A percentile compares a stretch with the other conserved stretches of the same genome.
Evolutionary conservation across 257 asterid genomes (phyloP).

Genomic region (Galeopsis tetrahit): DNA sequence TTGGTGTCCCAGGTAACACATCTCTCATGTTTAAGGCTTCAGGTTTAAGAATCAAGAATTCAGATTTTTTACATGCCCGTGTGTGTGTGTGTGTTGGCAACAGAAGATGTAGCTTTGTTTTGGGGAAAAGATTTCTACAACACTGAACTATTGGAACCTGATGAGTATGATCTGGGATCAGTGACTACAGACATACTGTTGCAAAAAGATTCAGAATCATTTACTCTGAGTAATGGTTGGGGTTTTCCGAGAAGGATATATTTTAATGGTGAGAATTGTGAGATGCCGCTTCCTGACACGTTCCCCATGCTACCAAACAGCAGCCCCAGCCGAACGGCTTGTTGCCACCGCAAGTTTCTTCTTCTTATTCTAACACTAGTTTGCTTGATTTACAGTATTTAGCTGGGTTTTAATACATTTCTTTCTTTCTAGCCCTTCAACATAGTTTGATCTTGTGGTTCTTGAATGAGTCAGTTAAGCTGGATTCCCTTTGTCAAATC

Average conservation of each 20-base stretch:
- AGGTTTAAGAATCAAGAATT: background rate
- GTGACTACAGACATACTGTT: constrained; percentile 67
- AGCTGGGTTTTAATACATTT: constrained; percentile 13
- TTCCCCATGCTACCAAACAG: constrained; percentile 70
- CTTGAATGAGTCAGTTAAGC: background rate
- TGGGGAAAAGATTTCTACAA: constrained; percentile 67
- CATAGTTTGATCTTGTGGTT: background rate
- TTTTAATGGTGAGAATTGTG: constrained; percentile 72
- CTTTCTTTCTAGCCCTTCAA: background rate
- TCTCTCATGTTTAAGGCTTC: background rate
- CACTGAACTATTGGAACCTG: constrained; percentile 46
- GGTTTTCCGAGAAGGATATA: constrained; percentile 70
- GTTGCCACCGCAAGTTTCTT: background rate
- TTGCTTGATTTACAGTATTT: background rate
- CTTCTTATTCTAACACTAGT: constrained; percentile 26
- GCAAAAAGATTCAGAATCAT: constrained; percentile 52
- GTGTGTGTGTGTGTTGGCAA: constrained; percentile 21
- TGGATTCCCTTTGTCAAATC: background rate
- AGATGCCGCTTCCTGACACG: constrained; percentile 69
- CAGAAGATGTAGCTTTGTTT: constrained; percentile 71
- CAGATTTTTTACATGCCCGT: too few species aligned
- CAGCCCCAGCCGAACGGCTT: constrained; percentile 26
- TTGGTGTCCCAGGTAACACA: constrained; percentile 49
- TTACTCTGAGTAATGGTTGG: constrained; percentile 73
- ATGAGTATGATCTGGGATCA: constrained; percentile 50